A percentile compares a stretch with the other conserved stretches of the same genome.
These are phyloP conservation scores for Candida stauntonica DNA, from an alignment of 805 yeast species.

Conservation along the genomic window DNA sequence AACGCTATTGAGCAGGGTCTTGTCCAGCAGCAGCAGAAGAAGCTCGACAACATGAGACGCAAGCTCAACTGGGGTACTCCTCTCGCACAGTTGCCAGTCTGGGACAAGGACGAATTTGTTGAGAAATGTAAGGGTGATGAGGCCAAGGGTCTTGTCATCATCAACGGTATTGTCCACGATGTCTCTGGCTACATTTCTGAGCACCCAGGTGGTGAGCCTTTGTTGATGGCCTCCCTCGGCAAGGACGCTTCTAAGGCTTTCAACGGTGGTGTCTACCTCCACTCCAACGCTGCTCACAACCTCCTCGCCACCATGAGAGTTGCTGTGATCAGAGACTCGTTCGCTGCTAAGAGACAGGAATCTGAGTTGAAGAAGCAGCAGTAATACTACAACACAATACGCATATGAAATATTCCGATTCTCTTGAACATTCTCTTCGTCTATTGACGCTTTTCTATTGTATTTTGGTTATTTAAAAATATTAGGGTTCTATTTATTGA, in stretches of 20 bases:
- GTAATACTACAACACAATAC: conserved; percentile 2
- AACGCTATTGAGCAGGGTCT: conserved; percentile 80
- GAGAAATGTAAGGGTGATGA: conserved; percentile 37
- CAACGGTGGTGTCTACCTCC: conserved; percentile 83
- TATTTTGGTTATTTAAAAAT: conserved; percentile 4
- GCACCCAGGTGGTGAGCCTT: conserved; percentile 83
- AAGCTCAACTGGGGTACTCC: conserved; percentile 74
- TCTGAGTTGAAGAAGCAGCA: conserved; percentile 19
- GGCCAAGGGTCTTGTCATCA: conserved; percentile 53
- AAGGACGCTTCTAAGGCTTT: conserved; percentile 85
- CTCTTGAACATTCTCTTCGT: background rate
- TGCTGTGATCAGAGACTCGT: conserved; percentile 69
- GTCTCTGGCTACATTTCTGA: conserved; percentile 63
- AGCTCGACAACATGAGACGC: conserved; percentile 57
- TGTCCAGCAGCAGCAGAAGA: conserved; percentile 80
- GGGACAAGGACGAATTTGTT: conserved; percentile 63
- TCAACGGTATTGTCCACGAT: conserved; percentile 78
- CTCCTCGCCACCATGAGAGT: conserved; percentile 81
- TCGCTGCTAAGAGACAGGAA: conserved; percentile 33
- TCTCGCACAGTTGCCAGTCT: conserved; percentile 61
- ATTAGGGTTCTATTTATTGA: conserved; percentile 5
- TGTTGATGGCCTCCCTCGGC: conserved; percentile 65
- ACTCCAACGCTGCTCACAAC: conserved; percentile 84
- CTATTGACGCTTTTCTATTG: background rate
- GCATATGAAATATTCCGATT: background rate